Conservation (phyloP, 2,329 filamentous ascomycete genomes). For the Lasiodiplodia theobromae region DNA sequence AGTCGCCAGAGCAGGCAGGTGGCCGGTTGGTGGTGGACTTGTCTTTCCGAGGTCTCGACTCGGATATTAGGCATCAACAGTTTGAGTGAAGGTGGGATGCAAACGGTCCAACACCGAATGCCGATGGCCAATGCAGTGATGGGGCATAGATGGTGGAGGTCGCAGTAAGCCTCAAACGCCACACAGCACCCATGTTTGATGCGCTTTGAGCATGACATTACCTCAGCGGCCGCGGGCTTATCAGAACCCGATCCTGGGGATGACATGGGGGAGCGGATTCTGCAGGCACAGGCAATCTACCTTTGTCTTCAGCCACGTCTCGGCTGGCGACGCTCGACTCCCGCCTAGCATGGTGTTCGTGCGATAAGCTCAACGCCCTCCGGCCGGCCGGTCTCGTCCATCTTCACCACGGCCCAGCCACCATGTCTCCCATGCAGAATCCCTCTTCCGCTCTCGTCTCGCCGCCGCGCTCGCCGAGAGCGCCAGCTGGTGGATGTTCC, state of each 20-base stretch:
- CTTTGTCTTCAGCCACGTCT: slow-evolving; percentile 4
- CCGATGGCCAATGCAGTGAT: background rate
- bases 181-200: background rate
- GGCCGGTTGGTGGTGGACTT: background rate
- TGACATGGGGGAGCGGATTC: background rate
- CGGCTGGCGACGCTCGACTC: slow-evolving; percentile 2
- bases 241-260: background rate
- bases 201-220: slow-evolving; percentile 25
- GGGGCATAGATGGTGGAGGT: background rate
- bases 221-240: slow-evolving; percentile 23
- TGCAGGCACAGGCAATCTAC: slow-evolving; percentile 4
- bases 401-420: background rate
- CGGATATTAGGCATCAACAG: background rate
- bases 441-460: background rate
- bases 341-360: background rate
- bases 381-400: background rate
- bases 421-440: background rate
- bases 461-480: background rate
- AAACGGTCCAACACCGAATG: background rate
- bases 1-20: background rate
- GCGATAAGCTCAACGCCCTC: slow-evolving; percentile 10
- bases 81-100: background rate
- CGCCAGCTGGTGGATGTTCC: background rate
- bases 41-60: background rate
- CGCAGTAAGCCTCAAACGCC: background rate